A percentile compares a stretch with the other conserved stretches of the same genome.
Conservation (phyloP, 2,329 filamentous ascomycete genomes). For the Catunica adiposa region DNA sequence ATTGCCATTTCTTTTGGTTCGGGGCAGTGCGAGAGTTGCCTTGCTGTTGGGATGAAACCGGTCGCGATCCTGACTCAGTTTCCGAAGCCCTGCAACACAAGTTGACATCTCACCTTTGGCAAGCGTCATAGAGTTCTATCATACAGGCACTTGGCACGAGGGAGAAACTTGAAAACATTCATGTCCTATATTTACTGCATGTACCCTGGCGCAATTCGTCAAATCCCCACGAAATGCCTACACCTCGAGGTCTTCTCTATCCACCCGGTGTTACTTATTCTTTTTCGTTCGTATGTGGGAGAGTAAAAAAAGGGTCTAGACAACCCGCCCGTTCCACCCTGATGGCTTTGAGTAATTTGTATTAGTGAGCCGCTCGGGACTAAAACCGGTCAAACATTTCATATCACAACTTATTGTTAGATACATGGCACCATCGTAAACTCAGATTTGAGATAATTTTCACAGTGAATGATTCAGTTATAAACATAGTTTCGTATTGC, state of each 20-base stretch:
- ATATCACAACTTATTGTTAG: not conserved
- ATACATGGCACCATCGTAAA: not conserved
- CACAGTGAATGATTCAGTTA: no score
- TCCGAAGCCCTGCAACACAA: no score
- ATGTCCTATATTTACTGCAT: not conserved
- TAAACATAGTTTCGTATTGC: no score
- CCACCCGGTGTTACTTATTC: constrained; percentile 31
- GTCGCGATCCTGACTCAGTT: no score
- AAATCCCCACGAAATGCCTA: constrained; percentile 11
- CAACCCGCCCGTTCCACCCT: constrained; percentile 53
- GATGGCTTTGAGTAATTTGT: constrained; percentile 32
- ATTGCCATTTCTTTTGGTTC: no score
- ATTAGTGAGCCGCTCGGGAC: constrained; percentile 40
- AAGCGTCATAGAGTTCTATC: no score
- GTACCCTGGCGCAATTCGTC: not conserved
- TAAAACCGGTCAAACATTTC: constrained; percentile 44
- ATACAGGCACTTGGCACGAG: no score
- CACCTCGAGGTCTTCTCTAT: constrained; percentile 14
- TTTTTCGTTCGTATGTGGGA: constrained; percentile 45
- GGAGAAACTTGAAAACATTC: no score
- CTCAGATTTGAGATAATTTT: no score
- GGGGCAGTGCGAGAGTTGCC: no score
- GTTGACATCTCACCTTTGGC: no score
- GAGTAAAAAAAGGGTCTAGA: constrained; percentile 45
- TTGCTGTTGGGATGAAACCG: no score